Base-by-base conservation (phyloP, 495 filamentous ascomycete genomes). In the Saxophila tyrrhenica region DNA sequence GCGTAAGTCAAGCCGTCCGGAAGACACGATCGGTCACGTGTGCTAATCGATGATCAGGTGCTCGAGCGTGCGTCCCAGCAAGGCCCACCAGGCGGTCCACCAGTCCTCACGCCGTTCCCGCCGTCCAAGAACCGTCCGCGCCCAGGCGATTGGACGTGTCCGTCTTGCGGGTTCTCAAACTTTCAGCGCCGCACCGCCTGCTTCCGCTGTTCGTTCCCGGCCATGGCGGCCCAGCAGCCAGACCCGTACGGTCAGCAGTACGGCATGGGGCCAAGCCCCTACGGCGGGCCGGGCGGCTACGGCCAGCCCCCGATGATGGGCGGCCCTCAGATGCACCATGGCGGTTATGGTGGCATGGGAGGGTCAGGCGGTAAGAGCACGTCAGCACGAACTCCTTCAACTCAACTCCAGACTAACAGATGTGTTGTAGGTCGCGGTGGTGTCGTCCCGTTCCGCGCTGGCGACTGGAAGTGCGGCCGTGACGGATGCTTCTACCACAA, bases 401-500 rank as follows among this genome's bases (percentile, higher is more conserved):
- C 13, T 35, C 7, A 35, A 35, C 29, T 35, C 22, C n/a, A 29
- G 25, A n/a, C 35, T 53, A 20, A 29, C 29, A 35, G 29, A 13
- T 39, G 5, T 24, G 15, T n/a, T 32, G 24, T 56, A 43, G 51
- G 59, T 17, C 48, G 59, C n/a, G 54, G 84, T 50, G 90, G 91
- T 48, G 85, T 91, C 54, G 91, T 97, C 52, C 92, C 92, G 20
- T 98, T 97, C 82, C 84, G 92, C 57, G 92, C 92, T 42, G 92
- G 92, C 60, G 92, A 98, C 67, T 98, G 92, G 92, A 96, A 95
- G 66, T 98, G 92, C 67, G 92, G 92, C 44, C 90, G 89, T 38
- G 91, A 96, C 64, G 89, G 89, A n/a, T 98, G 92, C 67, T 88
- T 86, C 29, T 98, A 98, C 63, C 92, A 98, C 71, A 98, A 98